These are phyloP conservation scores for Phoma sp. DNA, from an alignment of 2,329 filamentous ascomycete genomes.

Conservation along the genomic window DNA sequence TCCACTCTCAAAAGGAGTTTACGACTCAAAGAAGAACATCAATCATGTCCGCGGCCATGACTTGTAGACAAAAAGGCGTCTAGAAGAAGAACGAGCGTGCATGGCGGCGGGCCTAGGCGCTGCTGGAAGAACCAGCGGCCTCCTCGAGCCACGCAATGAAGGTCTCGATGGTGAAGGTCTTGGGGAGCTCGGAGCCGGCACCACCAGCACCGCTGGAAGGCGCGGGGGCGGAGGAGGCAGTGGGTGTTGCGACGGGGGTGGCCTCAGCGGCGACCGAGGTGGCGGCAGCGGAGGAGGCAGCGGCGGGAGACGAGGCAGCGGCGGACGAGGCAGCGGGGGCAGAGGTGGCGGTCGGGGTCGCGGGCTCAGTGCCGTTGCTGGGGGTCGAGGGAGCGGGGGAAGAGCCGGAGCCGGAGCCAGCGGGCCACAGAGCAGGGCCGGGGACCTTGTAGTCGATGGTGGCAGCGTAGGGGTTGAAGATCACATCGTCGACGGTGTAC, in stretches of 20 bases:
- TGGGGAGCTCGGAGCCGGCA: conserved; percentile 24
- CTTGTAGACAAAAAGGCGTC: neutral
- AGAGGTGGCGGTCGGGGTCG: conserved; percentile 15
- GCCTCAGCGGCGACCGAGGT: conserved; percentile 15
- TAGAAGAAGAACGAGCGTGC: conserved; percentile 31
- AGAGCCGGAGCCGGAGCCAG: conserved; percentile 26
- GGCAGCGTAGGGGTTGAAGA: conserved; percentile 51
- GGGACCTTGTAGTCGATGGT: conserved; percentile 50
- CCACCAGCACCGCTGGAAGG: conserved; percentile 20
- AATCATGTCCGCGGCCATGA: neutral
- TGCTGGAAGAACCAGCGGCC: conserved; percentile 21
- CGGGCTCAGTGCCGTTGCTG: conserved; percentile 11
- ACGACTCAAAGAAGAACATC: conserved; percentile 5
- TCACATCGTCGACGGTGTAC: conserved; percentile 50
- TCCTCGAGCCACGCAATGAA: conserved; percentile 45
- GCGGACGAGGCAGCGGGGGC: conserved; percentile 5
- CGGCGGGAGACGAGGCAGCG: neutral
- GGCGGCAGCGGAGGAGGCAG: conserved; percentile 2
- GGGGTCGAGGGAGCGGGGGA: conserved; percentile 23
- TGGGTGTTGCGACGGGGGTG: conserved; percentile 11
- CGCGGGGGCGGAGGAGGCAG: conserved; percentile 16
- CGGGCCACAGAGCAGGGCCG: conserved; percentile 49
- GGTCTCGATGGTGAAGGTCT: conserved; percentile 43
- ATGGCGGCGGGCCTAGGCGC: conserved; percentile 36
- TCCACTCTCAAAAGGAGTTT: conserved; percentile 3